Conservation (phyloP, 345 rosid genomes). For the Eucalyptus cloeziana region DNA sequence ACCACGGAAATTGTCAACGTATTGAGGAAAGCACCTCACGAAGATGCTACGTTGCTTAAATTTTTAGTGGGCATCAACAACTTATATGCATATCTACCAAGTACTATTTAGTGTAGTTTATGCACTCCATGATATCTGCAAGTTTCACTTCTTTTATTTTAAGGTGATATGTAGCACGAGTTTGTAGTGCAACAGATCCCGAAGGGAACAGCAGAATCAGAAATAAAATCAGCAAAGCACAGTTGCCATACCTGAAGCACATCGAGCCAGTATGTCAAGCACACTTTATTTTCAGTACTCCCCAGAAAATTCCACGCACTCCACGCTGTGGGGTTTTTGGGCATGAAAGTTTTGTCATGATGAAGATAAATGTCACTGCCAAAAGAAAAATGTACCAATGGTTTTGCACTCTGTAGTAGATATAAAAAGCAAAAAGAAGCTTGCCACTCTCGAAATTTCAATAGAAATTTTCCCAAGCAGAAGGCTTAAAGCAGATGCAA, state of each 20-base stretch:
- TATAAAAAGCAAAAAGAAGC: not conserved
- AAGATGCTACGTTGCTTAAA: not conserved
- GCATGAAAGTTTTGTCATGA: slow-evolving; percentile 70
- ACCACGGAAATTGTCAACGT: not conserved
- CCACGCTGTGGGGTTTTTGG: slow-evolving; percentile 72
- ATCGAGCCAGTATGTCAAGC: slow-evolving; percentile 92
- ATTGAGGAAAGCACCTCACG: not conserved
- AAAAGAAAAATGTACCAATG: not conserved
- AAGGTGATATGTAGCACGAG: slow-evolving; percentile 10
- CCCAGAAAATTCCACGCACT: slow-evolving; percentile 96
- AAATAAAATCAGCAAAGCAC: not conserved
- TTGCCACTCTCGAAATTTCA: not conserved
- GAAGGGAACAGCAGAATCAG: not conserved
- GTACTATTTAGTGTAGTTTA: not conserved
- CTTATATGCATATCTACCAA: not conserved
- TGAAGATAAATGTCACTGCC: slow-evolving; percentile 85
- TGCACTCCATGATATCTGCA: not conserved
- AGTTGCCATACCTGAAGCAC: slow-evolving; percentile 59
- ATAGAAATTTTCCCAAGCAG: not conserved
- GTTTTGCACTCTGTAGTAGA: not conserved
- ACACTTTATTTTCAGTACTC: slow-evolving; percentile 44
- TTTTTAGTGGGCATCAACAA: not conserved
- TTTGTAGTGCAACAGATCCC: slow-evolving; percentile 10
- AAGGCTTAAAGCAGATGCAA: not conserved
- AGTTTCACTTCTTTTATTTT: not conserved